Evolutionary conservation across 2,329 filamentous ascomycete genomes (phyloP), one percentile per base, ranked within the genome.

Genomic region (Penicillium capsulatum): DNA sequence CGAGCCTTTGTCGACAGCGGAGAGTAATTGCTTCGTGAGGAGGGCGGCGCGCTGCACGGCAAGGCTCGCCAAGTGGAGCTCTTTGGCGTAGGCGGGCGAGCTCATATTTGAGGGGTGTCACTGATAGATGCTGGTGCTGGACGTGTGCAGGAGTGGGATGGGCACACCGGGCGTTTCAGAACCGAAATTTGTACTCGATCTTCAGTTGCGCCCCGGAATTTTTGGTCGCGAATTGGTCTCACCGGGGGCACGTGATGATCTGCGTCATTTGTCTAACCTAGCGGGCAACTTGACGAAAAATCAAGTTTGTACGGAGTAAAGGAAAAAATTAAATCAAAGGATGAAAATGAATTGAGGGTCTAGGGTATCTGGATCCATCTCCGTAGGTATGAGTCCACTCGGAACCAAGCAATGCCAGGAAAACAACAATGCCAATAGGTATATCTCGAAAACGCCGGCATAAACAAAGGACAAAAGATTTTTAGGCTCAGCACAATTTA

Each of bases 11-110:
- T 70, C 66, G n/a, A 73, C 65, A 14, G 65, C 60, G 29, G 66
- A 66, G 15, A 75, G 65, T 51, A 80, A 60, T 42, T 65, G 57
- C 54, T 80, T 80, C 13, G 79, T 82, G 26, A 82, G 67, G 11
- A 76, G 61, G 3, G 76, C 71, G 36, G 79, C 78, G 45, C 72
- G 66, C 50, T 77, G 73, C 13, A 80, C 74, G 14, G 75, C 70
- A 2, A 70, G 59, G 28, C 58, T 59, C 8, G 62, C 65, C 14
- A 67, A 46, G 19, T 59, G 46, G 13, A 67, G 55, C 42, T 68
- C 65, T 45, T 60, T 60, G 35, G 48, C 36, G 51, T 67, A 68
- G 17, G 53, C 47, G 22, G 44, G 38, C 9, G 49, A 35, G 22
- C 45, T 50, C 59, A 62, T 64, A 24, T 32, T 51, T n/a, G 17